phyloP scores from a whole-genome alignment of 495 filamentous ascomycete species.

The Hypomontagnella monticulosa region DNA sequence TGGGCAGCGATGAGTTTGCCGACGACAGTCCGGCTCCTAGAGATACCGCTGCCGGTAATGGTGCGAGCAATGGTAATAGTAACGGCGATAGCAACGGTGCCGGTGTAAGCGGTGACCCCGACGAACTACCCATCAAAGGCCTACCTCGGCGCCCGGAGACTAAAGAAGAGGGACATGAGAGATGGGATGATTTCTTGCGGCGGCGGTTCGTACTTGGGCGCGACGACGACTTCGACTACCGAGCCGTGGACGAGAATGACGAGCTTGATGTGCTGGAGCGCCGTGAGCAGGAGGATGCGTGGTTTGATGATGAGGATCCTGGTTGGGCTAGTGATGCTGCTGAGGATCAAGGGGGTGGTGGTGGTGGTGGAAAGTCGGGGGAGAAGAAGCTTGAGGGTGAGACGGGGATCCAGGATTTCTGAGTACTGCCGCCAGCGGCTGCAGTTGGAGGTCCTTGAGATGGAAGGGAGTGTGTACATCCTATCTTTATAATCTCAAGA shows the following conservation, averaged over 20 bases:
- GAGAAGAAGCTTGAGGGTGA: conserved; percentile 64
- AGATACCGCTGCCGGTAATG: neutral
- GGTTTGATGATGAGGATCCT: conserved; percentile 81
- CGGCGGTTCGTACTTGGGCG: conserved; percentile 74
- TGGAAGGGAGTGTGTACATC: too few species aligned
- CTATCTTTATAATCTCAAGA: too few species aligned
- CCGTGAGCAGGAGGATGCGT: conserved; percentile 68
- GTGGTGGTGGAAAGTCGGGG: conserved; percentile 51
- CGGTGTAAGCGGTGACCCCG: conserved; percentile 47
- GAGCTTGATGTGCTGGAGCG: conserved; percentile 74
- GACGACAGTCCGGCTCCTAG: neutral
- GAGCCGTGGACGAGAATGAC: conserved; percentile 71
- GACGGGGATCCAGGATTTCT: conserved; percentile 87
- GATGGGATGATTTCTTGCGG: conserved; percentile 75
- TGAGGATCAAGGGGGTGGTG: conserved; percentile 64
- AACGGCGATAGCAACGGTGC: neutral
- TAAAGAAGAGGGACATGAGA: conserved; percentile 70
- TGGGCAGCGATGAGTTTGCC: conserved; percentile 22
- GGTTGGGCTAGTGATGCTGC: conserved; percentile 68
- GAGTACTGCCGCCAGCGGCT: conserved; percentile 40
- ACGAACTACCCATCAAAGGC: conserved; percentile 55
- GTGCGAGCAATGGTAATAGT: neutral
- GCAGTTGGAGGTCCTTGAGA: too few species aligned
- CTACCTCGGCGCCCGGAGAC: conserved; percentile 58
- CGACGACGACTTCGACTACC: conserved; percentile 82